phyloP scores from a whole-genome alignment of 2,329 filamentous ascomycete genomes.

The Eurotiales sp. region DNA sequence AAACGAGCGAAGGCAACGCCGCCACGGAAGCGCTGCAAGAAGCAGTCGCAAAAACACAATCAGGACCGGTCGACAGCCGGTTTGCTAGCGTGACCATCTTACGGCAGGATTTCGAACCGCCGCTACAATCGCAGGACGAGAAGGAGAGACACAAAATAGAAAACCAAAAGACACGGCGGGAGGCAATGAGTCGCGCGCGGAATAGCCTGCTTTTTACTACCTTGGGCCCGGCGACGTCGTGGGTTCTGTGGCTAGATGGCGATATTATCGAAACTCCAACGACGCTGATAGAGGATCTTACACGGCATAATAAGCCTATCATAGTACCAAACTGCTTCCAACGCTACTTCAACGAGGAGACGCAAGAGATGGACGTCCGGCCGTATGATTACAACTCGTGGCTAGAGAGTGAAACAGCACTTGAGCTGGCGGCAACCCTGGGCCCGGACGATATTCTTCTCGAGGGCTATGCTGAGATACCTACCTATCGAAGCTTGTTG shows the following conservation, averaged over 20 bases:
- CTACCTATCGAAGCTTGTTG: constrained; percentile 90
- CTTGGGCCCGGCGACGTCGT: constrained; percentile 81
- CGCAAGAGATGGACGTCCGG: constrained; percentile 67
- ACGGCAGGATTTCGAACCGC: constrained; percentile 88
- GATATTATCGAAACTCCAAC: constrained; percentile 88
- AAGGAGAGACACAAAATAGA: constrained; percentile 84
- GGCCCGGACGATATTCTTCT: constrained; percentile 86
- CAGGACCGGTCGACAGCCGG: constrained; percentile 71
- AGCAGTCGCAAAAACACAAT: constrained; percentile 80
- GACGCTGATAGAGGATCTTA: constrained; percentile 85
- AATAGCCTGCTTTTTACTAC: constrained; percentile 96
- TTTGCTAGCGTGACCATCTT: constrained; percentile 94
- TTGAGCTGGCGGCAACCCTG: constrained; percentile 73
- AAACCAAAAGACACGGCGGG: constrained; percentile 80
- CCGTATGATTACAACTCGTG: constrained; percentile 98
- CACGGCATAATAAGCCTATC: constrained; percentile 80
- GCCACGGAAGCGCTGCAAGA: constrained; percentile 80
- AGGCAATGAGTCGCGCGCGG: constrained; percentile 87
- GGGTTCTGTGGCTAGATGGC: constrained; percentile 94
- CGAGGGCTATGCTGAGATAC: constrained; percentile 89
- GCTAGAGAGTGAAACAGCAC: constrained; percentile 81
- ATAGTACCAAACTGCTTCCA: constrained; percentile 97
- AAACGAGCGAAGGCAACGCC: constrained; percentile 84
- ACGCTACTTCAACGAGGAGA: constrained; percentile 70
- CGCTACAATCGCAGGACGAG: constrained; percentile 76